These are phyloP conservation scores for Kodamaea neixiangensis DNA, from an alignment of 805 yeast species.

Conservation along the genomic window DNA sequence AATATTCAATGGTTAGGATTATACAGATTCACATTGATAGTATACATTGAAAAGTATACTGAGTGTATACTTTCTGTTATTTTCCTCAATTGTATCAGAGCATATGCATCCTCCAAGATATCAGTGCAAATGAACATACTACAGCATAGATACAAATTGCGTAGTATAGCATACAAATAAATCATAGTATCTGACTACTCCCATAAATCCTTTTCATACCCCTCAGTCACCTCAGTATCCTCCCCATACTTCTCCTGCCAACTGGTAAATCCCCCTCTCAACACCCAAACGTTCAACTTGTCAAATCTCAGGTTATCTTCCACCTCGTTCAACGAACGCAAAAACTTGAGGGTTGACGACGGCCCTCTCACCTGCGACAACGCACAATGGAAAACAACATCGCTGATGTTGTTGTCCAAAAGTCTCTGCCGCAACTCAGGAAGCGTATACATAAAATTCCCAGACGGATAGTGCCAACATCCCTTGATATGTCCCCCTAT, in stretches of 20 bases:
- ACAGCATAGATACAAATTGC: no score
- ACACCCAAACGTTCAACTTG: constrained; percentile 60
- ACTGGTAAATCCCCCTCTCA: constrained; percentile 79
- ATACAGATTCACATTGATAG: no score
- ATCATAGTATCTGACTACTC: no score
- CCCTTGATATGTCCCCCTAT: constrained; percentile 73
- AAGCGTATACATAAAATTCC: constrained; percentile 39
- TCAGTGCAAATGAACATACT: neutral
- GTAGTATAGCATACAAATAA: no score
- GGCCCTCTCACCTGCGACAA: constrained; percentile 93
- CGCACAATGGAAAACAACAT: constrained; percentile 87
- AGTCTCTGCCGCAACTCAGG: constrained; percentile 40
- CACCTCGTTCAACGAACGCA: constrained; percentile 44
- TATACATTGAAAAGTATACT: no score
- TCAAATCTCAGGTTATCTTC: constrained; percentile 18
- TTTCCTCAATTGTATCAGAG: no score
- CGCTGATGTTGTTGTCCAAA: constrained; percentile 35
- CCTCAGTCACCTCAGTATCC: constrained; percentile 63
- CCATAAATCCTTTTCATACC: constrained; percentile 40
- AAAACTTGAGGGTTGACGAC: constrained; percentile 67
- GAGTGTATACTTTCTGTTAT: no score
- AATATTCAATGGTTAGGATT: no score
- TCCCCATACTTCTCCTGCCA: constrained; percentile 82
- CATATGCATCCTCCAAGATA: no score
- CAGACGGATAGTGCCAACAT: constrained; percentile 58